These are phyloP conservation scores for Haplosporangium sp. DNA, from an alignment of 371 early-diverging fungal genomes.

Conservation along the genomic window DNA sequence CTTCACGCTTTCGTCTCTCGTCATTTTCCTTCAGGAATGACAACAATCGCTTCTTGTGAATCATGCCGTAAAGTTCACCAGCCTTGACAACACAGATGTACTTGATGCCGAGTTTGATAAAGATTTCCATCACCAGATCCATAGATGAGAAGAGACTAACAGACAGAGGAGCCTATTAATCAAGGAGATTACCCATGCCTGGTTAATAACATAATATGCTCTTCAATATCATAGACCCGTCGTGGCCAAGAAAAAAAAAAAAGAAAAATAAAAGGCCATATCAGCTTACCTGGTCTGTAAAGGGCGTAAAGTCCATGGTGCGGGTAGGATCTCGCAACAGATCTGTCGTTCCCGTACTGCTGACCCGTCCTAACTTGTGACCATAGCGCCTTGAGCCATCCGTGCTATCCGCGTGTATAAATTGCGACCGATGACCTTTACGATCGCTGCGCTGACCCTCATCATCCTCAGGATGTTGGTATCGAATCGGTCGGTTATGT, in stretches of 20 bases:
- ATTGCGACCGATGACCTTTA: constrained; percentile 4
- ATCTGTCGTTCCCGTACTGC: constrained; percentile 30
- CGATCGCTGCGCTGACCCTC: not conserved
- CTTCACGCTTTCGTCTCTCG: constrained; percentile 52
- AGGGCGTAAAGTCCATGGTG: constrained; percentile 74
- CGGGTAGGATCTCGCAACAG: constrained; percentile 36
- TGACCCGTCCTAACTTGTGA: constrained; percentile 14
- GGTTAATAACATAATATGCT: too few relatives aligned
- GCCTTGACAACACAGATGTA: constrained; percentile 70
- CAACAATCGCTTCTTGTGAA: constrained; percentile 80
- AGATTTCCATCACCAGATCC: constrained; percentile 89
- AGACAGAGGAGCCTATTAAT: constrained; percentile 77
- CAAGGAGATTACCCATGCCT: too few relatives aligned
- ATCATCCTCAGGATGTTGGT: not conserved
- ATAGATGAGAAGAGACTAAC: constrained; percentile 80
- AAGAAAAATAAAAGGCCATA: not conserved
- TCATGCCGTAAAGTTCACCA: constrained; percentile 76
- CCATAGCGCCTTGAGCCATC: constrained; percentile 8
- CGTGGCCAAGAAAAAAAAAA: too few relatives aligned
- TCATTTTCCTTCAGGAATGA: constrained; percentile 73
- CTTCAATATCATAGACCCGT: too few relatives aligned
- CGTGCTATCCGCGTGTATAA: constrained; percentile 6
- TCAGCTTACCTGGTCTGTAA: constrained; percentile 74
- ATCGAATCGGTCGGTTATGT: constrained; percentile 18
- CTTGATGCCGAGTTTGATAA: constrained; percentile 83